Base-by-base conservation (phyloP, 805 yeast genomes). In the Candida wancherniae region DNA sequence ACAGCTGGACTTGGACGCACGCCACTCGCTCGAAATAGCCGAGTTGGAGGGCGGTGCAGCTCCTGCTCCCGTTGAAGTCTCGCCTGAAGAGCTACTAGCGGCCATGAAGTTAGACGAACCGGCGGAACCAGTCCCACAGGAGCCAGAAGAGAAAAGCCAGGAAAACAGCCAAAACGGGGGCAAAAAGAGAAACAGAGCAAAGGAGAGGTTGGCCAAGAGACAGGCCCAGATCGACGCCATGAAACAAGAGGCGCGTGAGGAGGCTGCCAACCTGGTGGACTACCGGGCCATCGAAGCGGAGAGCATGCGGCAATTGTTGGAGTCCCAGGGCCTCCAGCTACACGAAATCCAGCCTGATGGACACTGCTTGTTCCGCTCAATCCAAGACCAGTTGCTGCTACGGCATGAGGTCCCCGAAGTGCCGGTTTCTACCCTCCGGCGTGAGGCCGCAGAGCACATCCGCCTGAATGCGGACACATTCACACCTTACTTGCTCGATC, bases 341-440 rank as follows among this genome's bases (percentile, higher is more conserved):
- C 58, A 67, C 39, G 94, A 87, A 43, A 83, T 87, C 27, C 64
- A 70, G 37, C 95, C 97, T 0, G 97, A 90, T 55, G 98, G 97
- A 0, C 90, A 90, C 55, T 92, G 98, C 66, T 61, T 90, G 19
- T 92, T 86, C 63, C 84, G 90, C 4, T 80, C 95, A 0, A 70
- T 90, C 12, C 66, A 79, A 14, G 95, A 90, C 52, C 97, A 90
- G 50, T 58, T 90, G 39, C 43, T 51, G 27, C 35, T 48, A 3
- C 71, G 94, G 14, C 84, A 74, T 18, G 26, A 26, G 11, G 41
- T 57, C 5, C 19, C 25, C 3, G 51, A 50, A 1, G 48, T 45
- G 15, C 38, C 67, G 1, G 66, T 77, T 10, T 64, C 67, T 35
- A 75, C 74, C 15, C 63, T 90, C 36, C 71, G 98, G 38, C 45